Conservation (phyloP, 192 early-diverging fungal genomes). For the Backusella macrospora region DNA sequence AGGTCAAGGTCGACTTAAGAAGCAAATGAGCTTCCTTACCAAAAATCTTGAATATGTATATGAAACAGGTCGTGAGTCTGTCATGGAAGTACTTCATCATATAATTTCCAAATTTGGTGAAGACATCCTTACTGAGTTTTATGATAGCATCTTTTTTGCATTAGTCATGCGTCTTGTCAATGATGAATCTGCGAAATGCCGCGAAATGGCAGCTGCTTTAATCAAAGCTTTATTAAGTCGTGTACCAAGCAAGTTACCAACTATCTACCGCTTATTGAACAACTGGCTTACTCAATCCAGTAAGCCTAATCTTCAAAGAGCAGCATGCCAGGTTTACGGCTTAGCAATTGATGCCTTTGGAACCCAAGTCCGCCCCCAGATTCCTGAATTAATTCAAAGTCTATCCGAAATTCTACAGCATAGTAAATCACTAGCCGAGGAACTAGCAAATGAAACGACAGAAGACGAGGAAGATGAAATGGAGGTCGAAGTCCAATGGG, state of each 20-base stretch:
- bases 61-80: constrained; percentile 91
- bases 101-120: constrained; percentile 82
- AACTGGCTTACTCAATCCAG: constrained; percentile 72
- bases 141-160: constrained; percentile 84
- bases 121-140: constrained; percentile 70
- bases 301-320: constrained; percentile 72
- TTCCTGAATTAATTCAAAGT: constrained; percentile 54
- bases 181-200: constrained; percentile 91
- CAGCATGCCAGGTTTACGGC: constrained; percentile 84
- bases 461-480: constrained; percentile 57
- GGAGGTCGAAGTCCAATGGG: constrained; percentile 77
- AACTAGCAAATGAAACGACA: constrained; percentile 41
- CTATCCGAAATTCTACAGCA: constrained; percentile 53
- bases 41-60: constrained; percentile 90
- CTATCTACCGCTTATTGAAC: constrained; percentile 68
- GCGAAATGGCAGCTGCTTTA: constrained; percentile 82
- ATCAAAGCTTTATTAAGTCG: constrained; percentile 69
- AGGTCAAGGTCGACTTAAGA: constrained; percentile 75
- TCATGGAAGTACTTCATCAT: constrained; percentile 83
- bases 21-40: constrained; percentile 86
- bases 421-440: constrained; percentile 25
- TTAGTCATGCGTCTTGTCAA: constrained; percentile 85
- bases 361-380: constrained; percentile 54
- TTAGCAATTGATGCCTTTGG: constrained; percentile 81
- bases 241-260: constrained; percentile 63